Evolutionary conservation across 768 basidiomycete genomes (phyloP), one percentile per base, ranked within the genome.

Genomic region (Tylopilus vinaceipallidus): DNA sequence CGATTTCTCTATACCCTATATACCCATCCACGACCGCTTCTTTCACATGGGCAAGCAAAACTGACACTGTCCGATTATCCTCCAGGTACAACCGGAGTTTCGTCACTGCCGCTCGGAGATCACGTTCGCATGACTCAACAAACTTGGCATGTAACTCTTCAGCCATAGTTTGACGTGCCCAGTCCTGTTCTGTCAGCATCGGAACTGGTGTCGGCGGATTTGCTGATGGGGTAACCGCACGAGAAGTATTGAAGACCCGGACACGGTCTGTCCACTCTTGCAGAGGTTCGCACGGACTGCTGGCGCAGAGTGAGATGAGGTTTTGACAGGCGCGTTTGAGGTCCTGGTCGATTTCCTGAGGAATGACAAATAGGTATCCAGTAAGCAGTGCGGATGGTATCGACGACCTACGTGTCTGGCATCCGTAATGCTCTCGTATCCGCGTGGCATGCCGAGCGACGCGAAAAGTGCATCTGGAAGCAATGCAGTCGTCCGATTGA

Each of bases 251-350:
- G 46, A 68, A 70, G 1, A 68, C 58, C 6, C 68, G 68, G 37
- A 81, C 76, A 36, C 75, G 74, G 23, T 81, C 78, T 2, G 83
- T 70, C 83, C 91, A 95, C 17, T 72, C 61, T 27, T 74, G 80
- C 16, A 94, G 66, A 0, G 86, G 79, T 4, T 73, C 71, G 35
- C 82, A 82, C 22, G 89, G 75, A 0, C 74, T 66, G 33, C 74
- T 70, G 8, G 83, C 75, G 53, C 84, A 84, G 13, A 78, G 68
- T 3, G 75, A 68, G 49, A 98, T 95, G 32, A 92, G 78, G 34
- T 83, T 81, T 71, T 95, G 92, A 70, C 95, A 98, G 0, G 84
- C 86, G 16, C 75, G 74, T 61, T 92, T 90, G 24, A 98, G 80
- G 26, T 87, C 88, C 41, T 84, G 77, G 69, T 98, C 95, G 57